Evolutionary conservation across 371 early-diverging fungal species (phyloP), one percentile per base, ranked within the genome.

Genomic region (Phascolomyces articulosus): DNA sequence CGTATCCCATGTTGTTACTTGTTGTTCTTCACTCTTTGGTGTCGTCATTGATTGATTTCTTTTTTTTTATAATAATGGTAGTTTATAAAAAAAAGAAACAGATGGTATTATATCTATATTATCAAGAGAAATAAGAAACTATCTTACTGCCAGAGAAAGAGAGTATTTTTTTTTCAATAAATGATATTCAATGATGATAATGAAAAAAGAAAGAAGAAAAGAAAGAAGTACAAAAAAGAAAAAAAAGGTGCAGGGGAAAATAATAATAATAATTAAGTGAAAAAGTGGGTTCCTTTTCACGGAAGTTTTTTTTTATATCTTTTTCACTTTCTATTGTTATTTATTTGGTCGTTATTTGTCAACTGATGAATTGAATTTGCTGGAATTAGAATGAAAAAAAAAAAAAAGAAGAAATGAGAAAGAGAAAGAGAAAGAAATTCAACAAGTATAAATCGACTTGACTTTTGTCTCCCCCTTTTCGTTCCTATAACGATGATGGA

Each of bases 351-450:
- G 31, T 31, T 31, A 31, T 31, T 31, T 3, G 6, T 34, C 34
- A 9, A 2, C 6, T n/a, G n/a, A n/a, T n/a, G n/a, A n/a, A n/a
- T n/a, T n/a, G n/a, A n/a, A n/a, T n/a, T n/a, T n/a, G n/a, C n/a
- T n/a, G n/a, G n/a, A n/a, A n/a, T n/a, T n/a, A 34, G 34, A 40
- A 63, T 41, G 38, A 61, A 44, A n/a, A 26, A 55, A 62, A 21
- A 28, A 62, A 55, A 18, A 27, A 55, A 55, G 20, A 44, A 63
- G 55, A 29, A 41, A 55, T 16, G 55, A 63, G 18, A 31, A 31
- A 61, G 29, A 28, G 51, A 61, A 20, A 51, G 28, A 51, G n/a
- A 61, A 34, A 11, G 11, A 34, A 0, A 34, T 0, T 2, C n/a
- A n/a, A n/a, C n/a, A n/a, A n/a, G n/a, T n/a, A n/a, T n/a, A n/a